These are phyloP conservation scores for Pythium aquatile DNA, from an alignment of 352 stramenopile genomes.

Conservation along the genomic window DNA sequence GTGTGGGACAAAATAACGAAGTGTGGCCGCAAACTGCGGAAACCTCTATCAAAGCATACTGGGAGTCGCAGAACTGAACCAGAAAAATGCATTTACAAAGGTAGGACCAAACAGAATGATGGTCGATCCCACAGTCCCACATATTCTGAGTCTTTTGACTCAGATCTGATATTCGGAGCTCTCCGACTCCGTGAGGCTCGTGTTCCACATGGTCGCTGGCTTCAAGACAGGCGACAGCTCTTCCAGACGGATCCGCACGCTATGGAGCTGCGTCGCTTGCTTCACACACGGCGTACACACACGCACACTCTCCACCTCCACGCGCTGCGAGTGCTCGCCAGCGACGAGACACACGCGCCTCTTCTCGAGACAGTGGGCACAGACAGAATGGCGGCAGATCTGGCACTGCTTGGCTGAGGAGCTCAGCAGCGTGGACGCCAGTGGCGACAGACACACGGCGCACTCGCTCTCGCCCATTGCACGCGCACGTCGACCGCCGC, in stretches of 20 bases:
- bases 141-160: neutral
- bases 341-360: conserved; percentile 2
- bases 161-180: conserved; percentile 7
- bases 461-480: conserved; percentile 10
- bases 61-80: neutral
- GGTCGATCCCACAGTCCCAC: neutral
- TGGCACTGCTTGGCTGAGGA: conserved; percentile 13
- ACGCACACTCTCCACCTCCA: neutral
- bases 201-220: conserved; percentile 2
- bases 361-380: conserved; percentile 20
- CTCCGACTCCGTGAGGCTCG: conserved; percentile 21
- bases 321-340: conserved; percentile 14
- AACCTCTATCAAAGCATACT: neutral
- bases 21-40: neutral
- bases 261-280: neutral
- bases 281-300: conserved; percentile 10
- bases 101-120: neutral
- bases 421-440: conserved; percentile 8
- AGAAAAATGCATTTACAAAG: neutral
- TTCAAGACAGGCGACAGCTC: conserved; percentile 8
- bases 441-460: conserved; percentile 10
- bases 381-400: conserved; percentile 12
- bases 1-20: neutral
- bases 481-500: neutral
- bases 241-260: conserved; percentile 5